A percentile compares a stretch with the other conserved stretches of the same genome.
These are phyloP conservation scores for Fraxinus sp. DNA, from an alignment of 305 asterid species.

Conservation along the genomic window DNA sequence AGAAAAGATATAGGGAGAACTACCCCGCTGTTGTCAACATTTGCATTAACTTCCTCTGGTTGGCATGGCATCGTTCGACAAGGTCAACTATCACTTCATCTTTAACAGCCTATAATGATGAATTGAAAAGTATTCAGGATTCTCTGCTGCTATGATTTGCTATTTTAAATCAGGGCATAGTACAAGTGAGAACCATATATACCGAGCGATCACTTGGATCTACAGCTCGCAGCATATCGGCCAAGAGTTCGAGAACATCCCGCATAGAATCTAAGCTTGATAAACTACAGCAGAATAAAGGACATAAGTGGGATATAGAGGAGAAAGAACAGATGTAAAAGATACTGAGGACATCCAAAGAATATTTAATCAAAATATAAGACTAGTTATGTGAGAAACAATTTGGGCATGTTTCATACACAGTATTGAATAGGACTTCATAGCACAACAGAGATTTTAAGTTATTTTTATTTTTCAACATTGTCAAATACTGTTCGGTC, in stretches of 20 bases:
- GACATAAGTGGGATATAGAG: background rate
- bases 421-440: background rate
- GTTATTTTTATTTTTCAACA: background rate
- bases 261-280: conserved; percentile 64
- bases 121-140: conserved; percentile 13
- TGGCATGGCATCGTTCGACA: conserved; percentile 76
- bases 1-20: background rate
- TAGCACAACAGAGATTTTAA: background rate
- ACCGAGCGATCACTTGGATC: conserved; percentile 68
- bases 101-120: conserved; percentile 56
- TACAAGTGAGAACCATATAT: conserved; percentile 21
- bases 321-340: background rate
- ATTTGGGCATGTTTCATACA: background rate
- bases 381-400: background rate
- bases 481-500: background rate
- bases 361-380: background rate
- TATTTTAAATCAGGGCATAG: background rate
- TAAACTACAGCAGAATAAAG: conserved; percentile 42
- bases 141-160: background rate
- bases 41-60: conserved; percentile 86
- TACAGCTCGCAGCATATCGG: conserved; percentile 87
- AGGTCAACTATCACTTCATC: conserved; percentile 92
- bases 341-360: background rate
- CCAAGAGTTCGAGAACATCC: conserved; percentile 67
- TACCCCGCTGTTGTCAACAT: conserved; percentile 68